A percentile compares a stretch with the other conserved stretches of the same genome.
Conservation (phyloP, 352 stramenopile genomes). For the Thraustochytrium striatum region DNA sequence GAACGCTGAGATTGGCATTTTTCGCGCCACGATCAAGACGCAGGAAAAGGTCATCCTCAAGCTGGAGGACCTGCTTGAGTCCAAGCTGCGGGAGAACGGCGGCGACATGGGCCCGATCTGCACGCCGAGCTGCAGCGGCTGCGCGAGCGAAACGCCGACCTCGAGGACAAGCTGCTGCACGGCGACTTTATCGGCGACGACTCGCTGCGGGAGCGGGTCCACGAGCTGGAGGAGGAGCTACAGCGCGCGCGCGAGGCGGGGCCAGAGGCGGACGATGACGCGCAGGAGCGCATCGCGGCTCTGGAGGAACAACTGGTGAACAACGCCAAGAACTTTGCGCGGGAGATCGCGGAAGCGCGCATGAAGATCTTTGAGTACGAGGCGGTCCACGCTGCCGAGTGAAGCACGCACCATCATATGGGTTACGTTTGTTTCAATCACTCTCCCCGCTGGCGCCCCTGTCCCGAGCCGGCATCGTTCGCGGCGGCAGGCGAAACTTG, state of each 20-base stretch:
- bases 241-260: not conserved
- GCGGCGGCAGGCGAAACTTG: not conserved
- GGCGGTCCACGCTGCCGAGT: not conserved
- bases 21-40: constrained; percentile 39
- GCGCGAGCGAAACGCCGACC: constrained; percentile 1
- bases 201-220: not conserved
- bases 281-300: constrained; percentile 1
- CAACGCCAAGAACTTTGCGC: constrained; percentile 30
- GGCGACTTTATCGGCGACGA: constrained; percentile 9
- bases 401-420: no score
- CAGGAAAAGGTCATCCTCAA: constrained; percentile 46
- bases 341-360: constrained; percentile 9
- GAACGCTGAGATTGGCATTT: constrained; percentile 25
- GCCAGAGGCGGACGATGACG: not conserved
- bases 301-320: constrained; percentile 34
- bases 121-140: not conserved
- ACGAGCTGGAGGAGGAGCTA: constrained; percentile 13
- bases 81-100: constrained; percentile 16
- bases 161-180: constrained; percentile 33
- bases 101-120: not conserved
- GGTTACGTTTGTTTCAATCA: no score
- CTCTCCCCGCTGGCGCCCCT: no score
- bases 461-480: not conserved
- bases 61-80: constrained; percentile 42
- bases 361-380: constrained; percentile 46